Evolutionary conservation across 805 yeast species (phyloP).

Genomic region (Saccharomycopsis schoenii): DNA sequence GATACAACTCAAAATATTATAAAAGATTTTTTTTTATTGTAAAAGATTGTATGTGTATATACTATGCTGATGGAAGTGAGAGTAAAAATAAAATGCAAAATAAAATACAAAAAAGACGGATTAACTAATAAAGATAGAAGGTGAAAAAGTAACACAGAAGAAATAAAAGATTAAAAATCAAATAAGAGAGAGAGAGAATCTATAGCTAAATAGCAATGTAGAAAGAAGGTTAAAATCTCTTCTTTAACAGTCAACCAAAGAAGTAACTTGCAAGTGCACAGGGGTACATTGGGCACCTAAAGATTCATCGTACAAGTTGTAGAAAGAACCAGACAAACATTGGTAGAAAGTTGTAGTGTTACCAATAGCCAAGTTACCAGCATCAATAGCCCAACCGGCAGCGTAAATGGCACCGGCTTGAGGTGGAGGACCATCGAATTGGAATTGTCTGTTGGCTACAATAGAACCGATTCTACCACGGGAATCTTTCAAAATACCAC

Average conservation of each 20-base stretch:
- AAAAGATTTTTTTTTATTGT: background rate
- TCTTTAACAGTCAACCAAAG: constrained; percentile 32
- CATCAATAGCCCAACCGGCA: constrained; percentile 50
- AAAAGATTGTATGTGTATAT: background rate
- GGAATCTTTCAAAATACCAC: constrained; percentile 42
- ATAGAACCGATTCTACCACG: constrained; percentile 60
- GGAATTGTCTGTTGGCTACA: constrained; percentile 69
- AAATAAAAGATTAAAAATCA: background rate
- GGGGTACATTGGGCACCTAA: constrained; percentile 47
- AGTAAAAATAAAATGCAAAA: constrained; percentile 1
- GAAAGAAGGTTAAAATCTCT: background rate
- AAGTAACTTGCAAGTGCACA: constrained; percentile 42
- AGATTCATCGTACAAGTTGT: constrained; percentile 52
- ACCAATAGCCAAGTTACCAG: constrained; percentile 51
- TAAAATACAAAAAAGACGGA: background rate
- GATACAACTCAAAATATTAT: too few relatives aligned
- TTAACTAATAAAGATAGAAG: background rate
- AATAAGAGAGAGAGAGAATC: background rate
- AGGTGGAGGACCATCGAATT: constrained; percentile 72
- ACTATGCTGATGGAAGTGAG: background rate
- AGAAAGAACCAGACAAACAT: constrained; percentile 58
- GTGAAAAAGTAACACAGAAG: background rate
- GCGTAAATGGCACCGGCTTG: constrained; percentile 61
- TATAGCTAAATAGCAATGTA: background rate
- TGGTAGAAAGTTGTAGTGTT: constrained; percentile 46